Evolutionary conservation across 208 protist species (phyloP).

Genomic region (Phytomonas sp.): DNA sequence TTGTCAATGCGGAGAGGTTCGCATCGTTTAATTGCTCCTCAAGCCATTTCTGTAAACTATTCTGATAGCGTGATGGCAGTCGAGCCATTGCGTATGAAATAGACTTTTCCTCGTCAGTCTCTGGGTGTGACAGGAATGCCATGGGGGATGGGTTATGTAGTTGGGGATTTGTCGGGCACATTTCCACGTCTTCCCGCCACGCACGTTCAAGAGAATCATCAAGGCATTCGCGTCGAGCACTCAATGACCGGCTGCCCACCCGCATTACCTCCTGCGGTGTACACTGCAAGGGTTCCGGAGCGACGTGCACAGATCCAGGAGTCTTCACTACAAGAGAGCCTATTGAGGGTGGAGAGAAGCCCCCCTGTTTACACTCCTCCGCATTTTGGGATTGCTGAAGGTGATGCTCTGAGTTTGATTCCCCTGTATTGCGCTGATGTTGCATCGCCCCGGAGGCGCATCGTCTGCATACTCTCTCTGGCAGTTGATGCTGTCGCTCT

Average conservation of each 20-base stretch:
- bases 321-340: background rate
- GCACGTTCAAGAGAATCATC: background rate
- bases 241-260: background rate
- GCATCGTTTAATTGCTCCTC: background rate
- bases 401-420: background rate
- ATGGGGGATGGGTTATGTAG: background rate
- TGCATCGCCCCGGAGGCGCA: slow-evolving; percentile 7
- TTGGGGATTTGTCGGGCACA: background rate
- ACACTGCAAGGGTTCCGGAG: background rate
- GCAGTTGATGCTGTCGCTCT: background rate
- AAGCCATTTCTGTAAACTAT: background rate
- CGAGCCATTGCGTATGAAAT: background rate
- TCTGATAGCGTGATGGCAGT: background rate
- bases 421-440: background rate
- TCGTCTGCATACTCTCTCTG: background rate
- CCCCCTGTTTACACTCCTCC: background rate
- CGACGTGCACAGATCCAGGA: background rate
- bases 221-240: background rate
- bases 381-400: background rate
- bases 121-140: background rate
- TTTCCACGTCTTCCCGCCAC: background rate
- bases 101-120: background rate
- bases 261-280: background rate
- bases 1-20: background rate
- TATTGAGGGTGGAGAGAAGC: background rate